Base-by-base conservation (phyloP, 306 rosid species). In the Trichosanthes truncata region DNA sequence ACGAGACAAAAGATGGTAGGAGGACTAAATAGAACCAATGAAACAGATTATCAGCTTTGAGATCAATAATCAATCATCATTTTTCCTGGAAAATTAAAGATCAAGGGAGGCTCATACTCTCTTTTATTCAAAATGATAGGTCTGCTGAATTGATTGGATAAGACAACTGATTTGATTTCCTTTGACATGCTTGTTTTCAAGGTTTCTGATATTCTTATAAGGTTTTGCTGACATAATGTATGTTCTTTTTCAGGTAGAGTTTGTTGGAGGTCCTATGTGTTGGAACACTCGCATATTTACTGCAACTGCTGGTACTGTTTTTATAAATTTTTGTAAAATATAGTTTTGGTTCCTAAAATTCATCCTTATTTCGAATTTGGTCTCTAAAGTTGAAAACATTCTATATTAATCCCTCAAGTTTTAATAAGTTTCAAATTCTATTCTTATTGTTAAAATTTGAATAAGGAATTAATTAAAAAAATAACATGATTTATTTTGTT, bases 251-350 rank as follows among this genome's bases (percentile, higher is more conserved):
- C 89, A 94, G 95, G 98, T 95, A 67, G 99, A 95, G 88, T 93
- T 95, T 74, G 97, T 95, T 77, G 99, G 99, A 33, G 99, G 97
- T 60, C 97, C 97, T 33, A 87, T 95, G 96, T 95, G 99, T 81
- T 95, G 99, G 99, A 91, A 91, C 84, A 93, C 93, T 21, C 93
- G 97, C 81, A 86, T 76, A 62, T 95, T 95, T 86, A 87, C 97
- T 85, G 97, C 99, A 81, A 89, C 87, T 79, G 85, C 97, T 59
- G 99, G 99, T 95, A 65, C 29, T 79, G 80, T 49, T 41, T 74
- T 79, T 71, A 41, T 43, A 71, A 21, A 5, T 69, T 43, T 18
- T 78, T 71, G 66, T 62, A 15, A 18, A 35, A 65, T 65, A 65
- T 18, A 65, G 46, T 65, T 59, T 35, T 62, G 36, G 21, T 74